Conservation (phyloP, 176 grass and related monocot species). For the Secale cereale region DNA sequence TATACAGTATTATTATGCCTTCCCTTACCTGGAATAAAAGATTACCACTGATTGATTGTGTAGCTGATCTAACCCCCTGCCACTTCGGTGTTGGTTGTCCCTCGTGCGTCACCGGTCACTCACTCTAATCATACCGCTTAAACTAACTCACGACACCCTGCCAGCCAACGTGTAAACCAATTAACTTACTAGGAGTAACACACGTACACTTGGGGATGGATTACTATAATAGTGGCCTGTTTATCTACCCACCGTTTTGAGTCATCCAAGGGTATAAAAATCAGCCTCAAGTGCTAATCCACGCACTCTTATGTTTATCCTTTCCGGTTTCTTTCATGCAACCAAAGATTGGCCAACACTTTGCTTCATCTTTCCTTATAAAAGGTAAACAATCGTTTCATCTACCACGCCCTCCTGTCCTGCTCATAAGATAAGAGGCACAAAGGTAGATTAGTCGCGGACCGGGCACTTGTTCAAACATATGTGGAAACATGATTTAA, state of each 20-base stretch:
- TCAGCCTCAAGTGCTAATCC: neutral
- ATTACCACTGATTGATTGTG: neutral
- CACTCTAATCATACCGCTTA: neutral
- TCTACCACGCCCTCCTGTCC: too few relatives aligned
- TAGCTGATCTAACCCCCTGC: neutral
- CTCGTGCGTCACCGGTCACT: slow-evolving; percentile 25
- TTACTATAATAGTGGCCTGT: neutral
- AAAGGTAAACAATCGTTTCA: too few relatives aligned
- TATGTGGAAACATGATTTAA: too few relatives aligned
- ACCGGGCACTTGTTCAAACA: too few relatives aligned
- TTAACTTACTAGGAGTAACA: neutral
- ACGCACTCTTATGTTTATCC: neutral
- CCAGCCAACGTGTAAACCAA: neutral
- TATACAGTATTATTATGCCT: neutral
- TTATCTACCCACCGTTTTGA: neutral
- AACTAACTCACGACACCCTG: neutral
- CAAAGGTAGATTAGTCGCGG: too few relatives aligned
- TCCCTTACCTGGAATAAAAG: neutral
- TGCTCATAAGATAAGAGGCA: too few relatives aligned
- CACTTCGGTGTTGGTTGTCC: slow-evolving; percentile 29
- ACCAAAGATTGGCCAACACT: neutral
- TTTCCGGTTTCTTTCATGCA: neutral
- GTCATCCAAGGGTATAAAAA: neutral
- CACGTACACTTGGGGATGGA: neutral
- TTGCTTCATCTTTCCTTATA: neutral